Evolutionary conservation across 768 basidiomycete species (phyloP).

Genomic region (Infundibulicybe gibba): DNA sequence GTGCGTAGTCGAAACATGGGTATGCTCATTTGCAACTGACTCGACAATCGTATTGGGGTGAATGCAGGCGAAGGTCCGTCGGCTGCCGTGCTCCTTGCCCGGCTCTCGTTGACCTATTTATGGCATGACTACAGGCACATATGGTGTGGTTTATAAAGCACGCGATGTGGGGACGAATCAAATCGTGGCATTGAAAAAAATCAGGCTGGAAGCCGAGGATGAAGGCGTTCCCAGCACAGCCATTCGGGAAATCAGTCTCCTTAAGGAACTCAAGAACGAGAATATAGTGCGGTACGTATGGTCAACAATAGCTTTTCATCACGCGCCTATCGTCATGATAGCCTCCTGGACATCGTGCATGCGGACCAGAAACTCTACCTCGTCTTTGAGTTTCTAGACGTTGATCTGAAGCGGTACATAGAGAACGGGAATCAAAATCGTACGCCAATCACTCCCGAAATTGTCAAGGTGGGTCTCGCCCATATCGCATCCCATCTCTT

Average conservation of each 20-base stretch:
- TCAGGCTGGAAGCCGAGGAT: constrained; percentile 95
- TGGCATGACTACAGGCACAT: constrained; percentile 66
- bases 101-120: constrained; percentile 7
- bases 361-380: constrained; percentile 96
- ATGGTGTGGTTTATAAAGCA: constrained; percentile 98
- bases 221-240: constrained; percentile 98
- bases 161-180: constrained; percentile 73
- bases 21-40: no score
- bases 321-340: constrained; percentile 25
- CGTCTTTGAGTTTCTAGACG: constrained; percentile 96
- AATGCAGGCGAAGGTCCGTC: constrained; percentile 48
- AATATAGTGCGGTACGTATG: constrained; percentile 83
- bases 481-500: constrained; percentile 1
- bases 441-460: constrained; percentile 66
- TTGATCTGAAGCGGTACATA: constrained; percentile 96
- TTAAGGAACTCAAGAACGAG: constrained; percentile 96
- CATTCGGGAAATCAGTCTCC: constrained; percentile 94
- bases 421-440: constrained; percentile 75
- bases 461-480: constrained; percentile 68
- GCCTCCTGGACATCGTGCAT: constrained; percentile 94
- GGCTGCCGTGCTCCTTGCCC: constrained; percentile 1
- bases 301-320: not conserved
- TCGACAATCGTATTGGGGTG: not conserved
- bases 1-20: constrained; percentile 48
- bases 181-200: constrained; percentile 98